Percentiles rank a stretch among this genome's conserved stretches.
Evolutionary conservation across 441 rosid genomes (phyloP).

Genomic region (Pelargonium australe): DNA sequence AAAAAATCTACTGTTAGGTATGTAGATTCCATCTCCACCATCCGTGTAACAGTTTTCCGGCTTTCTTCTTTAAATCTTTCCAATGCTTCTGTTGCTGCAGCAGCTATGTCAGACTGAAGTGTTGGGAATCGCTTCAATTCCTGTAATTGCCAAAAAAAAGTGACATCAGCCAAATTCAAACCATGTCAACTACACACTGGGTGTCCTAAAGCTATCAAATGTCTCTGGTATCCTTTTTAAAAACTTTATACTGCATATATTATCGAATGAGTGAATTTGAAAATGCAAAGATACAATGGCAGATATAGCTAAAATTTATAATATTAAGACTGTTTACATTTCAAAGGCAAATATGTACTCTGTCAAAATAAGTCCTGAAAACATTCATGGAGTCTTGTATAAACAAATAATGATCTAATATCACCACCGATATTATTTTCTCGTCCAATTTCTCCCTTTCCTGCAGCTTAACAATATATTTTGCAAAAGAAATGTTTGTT

Average conservation of each 20-base stretch:
- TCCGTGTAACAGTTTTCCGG: constrained; percentile 72
- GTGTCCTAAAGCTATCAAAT: background rate
- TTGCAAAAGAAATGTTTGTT: background rate
- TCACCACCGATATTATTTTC: too few relatives aligned
- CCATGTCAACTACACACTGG: background rate
- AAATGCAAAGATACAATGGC: background rate
- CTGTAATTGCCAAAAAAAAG: constrained; percentile 34
- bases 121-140: constrained; percentile 92
- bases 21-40: constrained; percentile 98
- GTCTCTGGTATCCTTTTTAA: background rate
- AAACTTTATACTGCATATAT: too few relatives aligned
- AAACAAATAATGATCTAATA: too few relatives aligned
- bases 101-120: constrained; percentile 79
- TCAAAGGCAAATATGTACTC: background rate
- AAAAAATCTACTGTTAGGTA: constrained; percentile 95
- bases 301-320: background rate
- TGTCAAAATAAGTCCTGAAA: too few relatives aligned
- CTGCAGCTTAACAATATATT: too few relatives aligned
- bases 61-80: constrained; percentile 94
- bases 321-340: background rate
- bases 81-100: constrained; percentile 86
- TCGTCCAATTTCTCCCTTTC: too few relatives aligned
- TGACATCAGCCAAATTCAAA: background rate
- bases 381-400: too few relatives aligned
- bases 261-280: background rate